Evolutionary conservation across 192 early-diverging fungal genomes (phyloP), one percentile per base, ranked within the genome.

Genomic region (Chytriomyces sp.): DNA sequence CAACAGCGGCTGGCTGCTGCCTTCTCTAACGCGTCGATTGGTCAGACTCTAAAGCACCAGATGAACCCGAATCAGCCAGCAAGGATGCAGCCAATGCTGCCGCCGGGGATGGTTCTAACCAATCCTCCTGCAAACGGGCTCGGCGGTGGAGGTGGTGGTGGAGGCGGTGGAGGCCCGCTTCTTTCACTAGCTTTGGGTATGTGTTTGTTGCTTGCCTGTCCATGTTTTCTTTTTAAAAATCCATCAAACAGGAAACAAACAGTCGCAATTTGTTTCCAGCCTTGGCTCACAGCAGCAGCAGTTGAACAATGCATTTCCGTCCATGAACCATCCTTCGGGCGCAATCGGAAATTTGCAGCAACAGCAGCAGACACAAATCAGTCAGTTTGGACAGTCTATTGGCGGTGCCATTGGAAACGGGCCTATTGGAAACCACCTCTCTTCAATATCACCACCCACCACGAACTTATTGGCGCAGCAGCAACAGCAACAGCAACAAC

Each of bases 181-280:
- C 43, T 43, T 18, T 23, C 10, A 5, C 79, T 80, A 48, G 69
- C 79, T 74, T 79, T 78, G 80, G 80, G 53, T 81, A 80, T 79
- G 48, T 66, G 23, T 78, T 74, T 61, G 18, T 80, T 18, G 23
- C 11, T 74, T 74, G 60, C 46, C 20, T 24, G 65, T 1, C 24
- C n/a, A 13, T 26, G 20, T 23, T 64, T 79, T 45, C 59, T 78
- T 79, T 45, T 64, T 78, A 47, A 61, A 79, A 20, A 69, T 78
- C 6, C 77, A 59, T 79, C 6, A 77, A 83, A 49, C 81, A 84
- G 44, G 81, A 81, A 47, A 83, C 76, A 48, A 86, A 83, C 69
- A 79, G 81, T 43, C 83, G 79, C 72, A 50, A 80, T 82, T 79
- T 7, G 65, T 77, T 76, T 69, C 77, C 13, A 64, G 75, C 28